These are phyloP conservation scores for Aspergillus candidus DNA, from an alignment of 2,329 filamentous ascomycete genomes.

Conservation along the genomic window DNA sequence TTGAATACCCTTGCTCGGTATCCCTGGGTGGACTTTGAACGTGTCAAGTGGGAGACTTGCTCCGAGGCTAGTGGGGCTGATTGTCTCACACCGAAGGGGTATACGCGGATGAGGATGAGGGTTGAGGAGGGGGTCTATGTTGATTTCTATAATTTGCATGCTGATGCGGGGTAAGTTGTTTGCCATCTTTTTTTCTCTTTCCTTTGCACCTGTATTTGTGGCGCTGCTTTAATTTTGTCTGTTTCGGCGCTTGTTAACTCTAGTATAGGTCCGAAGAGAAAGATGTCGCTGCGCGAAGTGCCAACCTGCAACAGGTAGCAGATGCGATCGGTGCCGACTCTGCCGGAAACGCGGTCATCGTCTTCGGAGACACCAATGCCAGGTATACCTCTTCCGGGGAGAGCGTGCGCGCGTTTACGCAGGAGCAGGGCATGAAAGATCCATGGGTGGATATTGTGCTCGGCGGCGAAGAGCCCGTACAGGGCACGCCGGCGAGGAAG, in stretches of 20 bases:
- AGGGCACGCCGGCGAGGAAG: conserved; percentile 33
- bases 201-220: neutral
- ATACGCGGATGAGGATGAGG: conserved; percentile 58
- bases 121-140: conserved; percentile 51
- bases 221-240: too few species aligned
- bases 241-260: neutral
- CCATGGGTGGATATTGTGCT: conserved; percentile 54
- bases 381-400: conserved; percentile 56
- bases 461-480: conserved; percentile 42
- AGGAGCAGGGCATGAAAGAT: conserved; percentile 51
- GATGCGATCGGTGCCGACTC: conserved; percentile 53
- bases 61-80: conserved; percentile 51
- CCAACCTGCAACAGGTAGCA: conserved; percentile 56
- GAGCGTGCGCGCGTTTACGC: conserved; percentile 47
- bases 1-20: conserved; percentile 59
- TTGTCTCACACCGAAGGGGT: conserved; percentile 64
- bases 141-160: conserved; percentile 62
- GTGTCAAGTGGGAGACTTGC: conserved; percentile 51
- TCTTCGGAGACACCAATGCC: conserved; percentile 61
- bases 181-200: neutral
- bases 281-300: conserved; percentile 52
- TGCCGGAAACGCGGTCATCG: conserved; percentile 55
- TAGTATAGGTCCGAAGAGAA: conserved; percentile 36
- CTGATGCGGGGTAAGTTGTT: conserved; percentile 52
- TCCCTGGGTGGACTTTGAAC: conserved; percentile 50